phyloP scores from a whole-genome alignment of 495 filamentous ascomycete species.

The Daldinia decipiens region DNA sequence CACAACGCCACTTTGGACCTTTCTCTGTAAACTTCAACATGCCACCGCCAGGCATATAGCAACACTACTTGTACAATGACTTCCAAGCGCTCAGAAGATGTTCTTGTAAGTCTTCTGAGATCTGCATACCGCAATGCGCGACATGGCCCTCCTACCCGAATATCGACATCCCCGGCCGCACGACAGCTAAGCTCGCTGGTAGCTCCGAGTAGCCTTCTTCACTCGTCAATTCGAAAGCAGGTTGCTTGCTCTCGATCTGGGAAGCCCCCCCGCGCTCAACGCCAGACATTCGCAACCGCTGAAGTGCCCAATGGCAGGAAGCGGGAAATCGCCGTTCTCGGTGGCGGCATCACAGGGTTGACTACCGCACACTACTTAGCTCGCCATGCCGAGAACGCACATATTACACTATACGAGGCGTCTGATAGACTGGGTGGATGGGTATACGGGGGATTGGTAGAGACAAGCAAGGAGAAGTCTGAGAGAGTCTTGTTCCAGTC shows the following conservation, averaged over 20 bases:
- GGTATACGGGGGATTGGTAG: slow-evolving; percentile 73
- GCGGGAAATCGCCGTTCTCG: slow-evolving; percentile 75
- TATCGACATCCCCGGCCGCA: slow-evolving; percentile 19
- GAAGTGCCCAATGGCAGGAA: slow-evolving; percentile 38
- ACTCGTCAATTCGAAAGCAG: slow-evolving; percentile 15
- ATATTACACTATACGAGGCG: slow-evolving; percentile 83
- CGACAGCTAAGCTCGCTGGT: slow-evolving; percentile 38
- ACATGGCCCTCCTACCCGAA: slow-evolving; percentile 15
- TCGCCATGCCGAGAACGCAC: slow-evolving; percentile 56
- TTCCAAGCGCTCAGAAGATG: slow-evolving; percentile 38
- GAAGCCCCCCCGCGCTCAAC: slow-evolving; percentile 3
- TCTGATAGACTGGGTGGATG: slow-evolving; percentile 79
- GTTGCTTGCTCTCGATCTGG: slow-evolving; percentile 9
- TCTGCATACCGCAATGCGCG: slow-evolving; percentile 35
- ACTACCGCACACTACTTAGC: slow-evolving; percentile 79
- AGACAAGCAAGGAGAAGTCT: slow-evolving; percentile 59
- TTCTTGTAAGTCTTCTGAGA: slow-evolving; percentile 36
- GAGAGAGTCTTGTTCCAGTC: slow-evolving; percentile 78
- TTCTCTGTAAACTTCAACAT: slow-evolving; percentile 19
- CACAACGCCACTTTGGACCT: slow-evolving; percentile 16
- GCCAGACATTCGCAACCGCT: slow-evolving; percentile 34
- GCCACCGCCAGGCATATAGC: slow-evolving; percentile 16
- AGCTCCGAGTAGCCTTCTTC: slow-evolving; percentile 7
- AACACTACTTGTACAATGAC: slow-evolving; percentile 38
- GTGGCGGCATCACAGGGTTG: slow-evolving; percentile 92